Evolutionary conservation across 2,329 filamentous ascomycete genomes (phyloP), one percentile per base, ranked within the genome.

Genomic region (Metarhizium anisopliae): DNA sequence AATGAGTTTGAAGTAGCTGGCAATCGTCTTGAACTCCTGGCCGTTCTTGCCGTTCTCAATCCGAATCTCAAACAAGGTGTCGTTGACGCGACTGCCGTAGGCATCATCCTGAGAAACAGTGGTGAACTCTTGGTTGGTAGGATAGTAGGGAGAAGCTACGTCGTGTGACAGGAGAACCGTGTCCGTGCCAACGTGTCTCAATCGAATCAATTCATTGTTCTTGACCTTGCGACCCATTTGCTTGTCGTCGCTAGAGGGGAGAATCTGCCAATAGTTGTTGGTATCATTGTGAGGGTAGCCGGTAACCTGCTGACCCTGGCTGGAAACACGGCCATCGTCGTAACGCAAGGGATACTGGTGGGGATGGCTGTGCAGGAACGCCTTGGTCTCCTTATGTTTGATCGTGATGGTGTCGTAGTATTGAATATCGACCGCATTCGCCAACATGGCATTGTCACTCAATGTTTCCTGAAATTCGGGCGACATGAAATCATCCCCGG

Each of bases 111-210:
- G 64, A 13, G 83, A 72, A 6, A 92, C 86, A 14, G 90, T 91
- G 16, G 94, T 97, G 68, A 99, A 99, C 70, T 99, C 94, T 72
- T 99, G 94, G 79, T 99, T 99, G 59, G 94, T 99, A 4, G 94
- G 93, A 71, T 86, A 95, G 75, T 86, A 96, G 32, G 94, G 94
- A 53, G 94, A 99, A 20, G 94, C 94, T 60, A 99, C 94, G 72
- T 99, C 94, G 72, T 99, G 94, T 3, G 92, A 95, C 55, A 99
- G 76, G 29, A 99, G 86, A 62, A 92, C 79, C 47, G 85, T 89
- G 69, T 97, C 84, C 5, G 94, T 99, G 50, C 86, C 86, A 49
- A 95, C 62, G 68, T 99, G 94, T 62, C 88, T 86, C 55, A 99
- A 84, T 64, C 93, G 87, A 56, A 99, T 83, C 53, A 93, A 72